Evolutionary conservation across 2,329 filamentous ascomycete species (phyloP), one percentile per base, ranked within the genome.

Genomic region (Colletotrichum liriopes): DNA sequence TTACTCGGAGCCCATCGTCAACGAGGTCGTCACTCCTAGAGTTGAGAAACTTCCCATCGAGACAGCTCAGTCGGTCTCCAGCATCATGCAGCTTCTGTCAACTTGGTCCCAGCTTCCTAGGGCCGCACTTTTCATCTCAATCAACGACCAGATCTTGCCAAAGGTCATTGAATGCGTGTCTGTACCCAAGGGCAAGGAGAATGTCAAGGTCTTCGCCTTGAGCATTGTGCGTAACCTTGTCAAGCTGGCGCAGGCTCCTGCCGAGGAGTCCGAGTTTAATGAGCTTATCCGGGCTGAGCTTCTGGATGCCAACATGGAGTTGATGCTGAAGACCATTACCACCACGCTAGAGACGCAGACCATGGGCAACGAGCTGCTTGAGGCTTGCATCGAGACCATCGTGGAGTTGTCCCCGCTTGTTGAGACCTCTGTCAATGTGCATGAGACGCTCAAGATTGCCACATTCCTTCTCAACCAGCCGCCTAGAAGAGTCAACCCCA

Each of bases 41-140:
- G 85, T 98, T 23, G 89, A 92, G 2, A 94, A 93, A 69, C 89
- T 99, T 65, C 90, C 95, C 0, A 86, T 89, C 6, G 96, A 99
- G 83, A 98, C 94, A 54, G 93, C 94, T 0, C 95, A 99, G 79
- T 94, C 94, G 18, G 87, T 98, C 9, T 98, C 96, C 3, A 93
- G 92, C 20, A 89, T 95, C 51, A 88, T 98, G 73, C 92, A 92
- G 74, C 86, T 99, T 6, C 91, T 99, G 74, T 91, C 90, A 4
- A 93, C 93, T 1, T 98, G 96, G 93, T 92, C 94, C 4, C 88
- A 89, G 70, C 87, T 92, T 29, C 86, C 90, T 0, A 88, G 86
- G 73, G 92, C 91, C 1, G 91, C 92, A 1, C 79, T 91, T 8
- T 94, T 96, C 76, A 86, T 99, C 9, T 81, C 81, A 4, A 80